Evolutionary conservation across 2,329 filamentous ascomycete species (phyloP), one percentile per base, ranked within the genome.

Genomic region (Stagonosporopsis vannaccii): DNA sequence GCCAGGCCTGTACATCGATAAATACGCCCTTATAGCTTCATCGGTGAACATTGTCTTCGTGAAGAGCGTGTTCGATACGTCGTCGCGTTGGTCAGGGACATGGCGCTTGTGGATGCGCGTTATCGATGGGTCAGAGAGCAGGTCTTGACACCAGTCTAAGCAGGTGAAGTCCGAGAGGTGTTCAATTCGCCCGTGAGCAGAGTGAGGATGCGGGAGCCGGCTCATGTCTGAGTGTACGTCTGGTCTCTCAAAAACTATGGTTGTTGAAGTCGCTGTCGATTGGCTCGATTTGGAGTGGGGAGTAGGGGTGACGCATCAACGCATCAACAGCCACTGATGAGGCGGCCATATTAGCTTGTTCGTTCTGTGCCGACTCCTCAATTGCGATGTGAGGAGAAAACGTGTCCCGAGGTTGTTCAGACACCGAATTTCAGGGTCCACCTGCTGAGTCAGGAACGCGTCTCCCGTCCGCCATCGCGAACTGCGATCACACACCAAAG

Each of bases 151-250:
- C 66, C 68, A 71, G 43, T 62, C 56, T 51, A 60, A 61, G 2
- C 53, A 54, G 4, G 62, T 70, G 52, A 71, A 66, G 56, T 70
- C 68, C 52, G 68, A 61, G 8, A 70, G 41, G 41, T 63, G 68
- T 22, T 72, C 69, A 33, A 44, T 12, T 45, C 33, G 40, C 26
- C 41, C 46, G 41, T 55, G 19, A n/a, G 44, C 45, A 49, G 51
- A 55, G 25, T 44, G 44, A 42, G 39, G 51, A 12, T 55, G 39
- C 15, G 51, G 52, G 39, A 55, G 40, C 33, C 52, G 45, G 35
- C 44, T 49, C 51, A 55, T 37, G 15, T 55, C 3, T 17, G 3
- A 9, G 22, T 20, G 30, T 33, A 25, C 4, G 15, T 12, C 9
- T 28, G 17, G n/a, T 11, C n/a, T 4, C 2, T n/a, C 12, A 15